Evolutionary conservation across 441 rosid genomes (phyloP).

Genomic region (Aleurites moluccanus): DNA sequence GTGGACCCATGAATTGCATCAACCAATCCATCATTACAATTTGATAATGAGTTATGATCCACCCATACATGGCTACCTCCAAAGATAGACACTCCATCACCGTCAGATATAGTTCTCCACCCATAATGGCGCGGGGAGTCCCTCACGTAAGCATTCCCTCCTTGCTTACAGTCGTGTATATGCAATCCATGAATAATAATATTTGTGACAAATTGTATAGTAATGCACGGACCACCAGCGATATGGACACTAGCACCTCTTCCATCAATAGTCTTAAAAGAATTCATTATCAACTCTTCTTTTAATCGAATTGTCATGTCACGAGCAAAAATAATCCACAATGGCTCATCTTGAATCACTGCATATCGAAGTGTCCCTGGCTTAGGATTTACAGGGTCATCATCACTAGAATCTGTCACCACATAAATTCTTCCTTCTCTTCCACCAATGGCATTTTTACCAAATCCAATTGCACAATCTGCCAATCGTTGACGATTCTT

Average conservation of each 20-base stretch:
- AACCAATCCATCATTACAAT: conserved; percentile 73
- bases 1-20: conserved; percentile 88
- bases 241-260: conserved; percentile 91
- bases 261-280: conserved; percentile 86
- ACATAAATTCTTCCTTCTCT: conserved; percentile 80
- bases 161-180: conserved; percentile 89
- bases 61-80: conserved; percentile 96
- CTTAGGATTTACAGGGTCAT: conserved; percentile 74
- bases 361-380: conserved; percentile 86
- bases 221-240: conserved; percentile 87
- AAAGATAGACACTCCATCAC: conserved; percentile 90
- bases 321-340: conserved; percentile 79
- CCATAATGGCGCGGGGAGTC: conserved; percentile 78
- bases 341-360: conserved; percentile 76
- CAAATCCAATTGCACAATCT: conserved; percentile 88
- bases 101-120: conserved; percentile 80
- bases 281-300: conserved; percentile 89
- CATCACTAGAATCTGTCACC: conserved; percentile 63
- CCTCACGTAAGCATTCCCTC: conserved; percentile 81
- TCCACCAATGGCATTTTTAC: conserved; percentile 83
- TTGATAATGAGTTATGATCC: conserved; percentile 79
- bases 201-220: conserved; percentile 82
- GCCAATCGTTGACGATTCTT: conserved; percentile 72
- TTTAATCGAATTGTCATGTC: conserved; percentile 87
- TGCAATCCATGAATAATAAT: conserved; percentile 80